Percentiles rank a stretch among this genome's conserved stretches.
Conservation (phyloP, 352 stramenopile genomes). For the Aphanomyces astaci region DNA sequence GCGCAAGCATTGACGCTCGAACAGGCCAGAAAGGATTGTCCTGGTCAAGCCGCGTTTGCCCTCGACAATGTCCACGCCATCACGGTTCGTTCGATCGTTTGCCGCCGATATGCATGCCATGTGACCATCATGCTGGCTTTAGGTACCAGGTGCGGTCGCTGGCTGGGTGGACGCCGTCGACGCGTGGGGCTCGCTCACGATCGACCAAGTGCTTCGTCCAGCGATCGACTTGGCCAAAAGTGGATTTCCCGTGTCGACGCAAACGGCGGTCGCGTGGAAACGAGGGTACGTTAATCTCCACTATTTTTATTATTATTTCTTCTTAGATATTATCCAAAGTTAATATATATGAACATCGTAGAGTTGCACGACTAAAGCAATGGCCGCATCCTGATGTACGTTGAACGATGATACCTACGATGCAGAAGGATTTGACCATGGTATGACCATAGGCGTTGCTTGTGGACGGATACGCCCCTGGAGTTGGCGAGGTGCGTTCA, state of each 20-base stretch:
- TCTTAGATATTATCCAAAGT: no score
- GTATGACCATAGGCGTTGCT: conserved; percentile 36
- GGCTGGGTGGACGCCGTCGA: conserved; percentile 89
- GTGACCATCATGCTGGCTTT: conserved; percentile 29
- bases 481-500: conserved; percentile 38
- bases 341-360: background rate
- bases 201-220: conserved; percentile 84
- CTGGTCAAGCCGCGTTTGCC: conserved; percentile 31
- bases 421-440: background rate
- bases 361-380: conserved; percentile 41
- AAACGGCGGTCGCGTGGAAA: conserved; percentile 85
- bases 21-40: conserved; percentile 37
- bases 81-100: conserved; percentile 32
- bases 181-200: conserved; percentile 70
- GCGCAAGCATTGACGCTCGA: conserved; percentile 77
- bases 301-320: no score
- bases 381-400: conserved; percentile 34
- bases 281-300: conserved; percentile 33
- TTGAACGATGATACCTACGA: background rate
- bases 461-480: conserved; percentile 41
- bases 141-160: conserved; percentile 88
- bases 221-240: conserved; percentile 86
- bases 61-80: conserved; percentile 56
- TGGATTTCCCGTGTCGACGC: conserved; percentile 87
- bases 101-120: no score